Evolutionary conservation across 176 grass and related monocot genomes (phyloP).

Genomic region (Avena sativa): DNA sequence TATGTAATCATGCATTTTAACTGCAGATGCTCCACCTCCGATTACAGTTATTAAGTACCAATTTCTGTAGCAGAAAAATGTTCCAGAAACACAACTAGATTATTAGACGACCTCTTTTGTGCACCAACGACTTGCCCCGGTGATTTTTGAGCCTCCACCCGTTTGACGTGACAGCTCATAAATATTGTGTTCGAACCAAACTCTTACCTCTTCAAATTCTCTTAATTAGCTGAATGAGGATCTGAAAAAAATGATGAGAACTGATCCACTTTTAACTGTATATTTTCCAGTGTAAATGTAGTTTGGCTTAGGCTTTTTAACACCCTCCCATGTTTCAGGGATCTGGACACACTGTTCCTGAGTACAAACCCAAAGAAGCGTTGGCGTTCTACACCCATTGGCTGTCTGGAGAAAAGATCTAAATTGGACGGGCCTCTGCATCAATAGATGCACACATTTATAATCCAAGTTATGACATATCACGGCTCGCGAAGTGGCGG

Average conservation of each 20-base stretch:
- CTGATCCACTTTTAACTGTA: background rate
- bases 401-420: constrained; percentile 54
- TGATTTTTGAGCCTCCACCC: background rate
- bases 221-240: background rate
- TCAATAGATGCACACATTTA: no score
- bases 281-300: background rate
- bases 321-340: constrained; percentile 47
- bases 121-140: background rate
- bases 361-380: constrained; percentile 82
- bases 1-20: constrained; percentile 20
- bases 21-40: background rate
- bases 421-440: background rate
- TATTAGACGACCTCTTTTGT: background rate
- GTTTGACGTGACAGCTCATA: background rate
- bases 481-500: no score
- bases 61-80: background rate
- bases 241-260: background rate
- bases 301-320: no score
- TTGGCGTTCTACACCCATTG: constrained; percentile 68
- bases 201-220: background rate
- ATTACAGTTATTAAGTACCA: background rate
- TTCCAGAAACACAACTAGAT: background rate
- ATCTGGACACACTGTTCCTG: constrained; percentile 68
- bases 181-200: background rate
- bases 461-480: no score